Evolutionary conservation across 345 rosid genomes (phyloP), one percentile per base, ranked within the genome.

Genomic region (Sonneratia alba): DNA sequence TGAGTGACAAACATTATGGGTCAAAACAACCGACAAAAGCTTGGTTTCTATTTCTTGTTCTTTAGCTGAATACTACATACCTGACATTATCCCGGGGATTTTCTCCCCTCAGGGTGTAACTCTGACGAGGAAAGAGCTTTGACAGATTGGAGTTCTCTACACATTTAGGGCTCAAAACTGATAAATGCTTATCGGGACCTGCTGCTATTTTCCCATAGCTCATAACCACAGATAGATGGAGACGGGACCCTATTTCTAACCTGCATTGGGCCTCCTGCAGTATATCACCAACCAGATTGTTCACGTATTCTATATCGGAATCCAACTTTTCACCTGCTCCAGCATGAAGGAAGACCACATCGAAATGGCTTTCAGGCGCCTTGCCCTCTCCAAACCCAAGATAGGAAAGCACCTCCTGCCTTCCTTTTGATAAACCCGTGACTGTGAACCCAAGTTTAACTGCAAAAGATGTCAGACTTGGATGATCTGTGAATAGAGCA

Each of bases 71-170:
- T 62, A 12, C 10, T 34, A 27, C 18, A 74, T 81, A 90, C 97
- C 96, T 80, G 77, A 92, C 93, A 84, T 88, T 77, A 53, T 76
- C 74, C 36, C 97, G 85, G 6, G 78, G 83, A 55, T 73, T 77
- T 83, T 88, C 93, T 74, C 97, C 96, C 79, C 79, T 85, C 96
- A 90, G 81, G 42, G 90, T 85, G 80, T 90, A 94, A 78, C 96
- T 91, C 71, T 94, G 98, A 72, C 82, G 85, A 69, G 97, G 96
- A 69, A 83, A 32, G 13, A 90, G 83, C 69, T 45, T 82, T 22
- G 70, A 74, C 75, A 88, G 87, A 47, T 67, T 70, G 64, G 88
- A 79, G 66, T 76, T 75, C 36, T 70, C 70, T 71, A 78, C 81
- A 48, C 71, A 76, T 42, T 69, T 79, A 47, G 78, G 78, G 59